Base-by-base conservation (phyloP, 2,329 filamentous ascomycete genomes). In the Emmonsiellopsis sp. region DNA sequence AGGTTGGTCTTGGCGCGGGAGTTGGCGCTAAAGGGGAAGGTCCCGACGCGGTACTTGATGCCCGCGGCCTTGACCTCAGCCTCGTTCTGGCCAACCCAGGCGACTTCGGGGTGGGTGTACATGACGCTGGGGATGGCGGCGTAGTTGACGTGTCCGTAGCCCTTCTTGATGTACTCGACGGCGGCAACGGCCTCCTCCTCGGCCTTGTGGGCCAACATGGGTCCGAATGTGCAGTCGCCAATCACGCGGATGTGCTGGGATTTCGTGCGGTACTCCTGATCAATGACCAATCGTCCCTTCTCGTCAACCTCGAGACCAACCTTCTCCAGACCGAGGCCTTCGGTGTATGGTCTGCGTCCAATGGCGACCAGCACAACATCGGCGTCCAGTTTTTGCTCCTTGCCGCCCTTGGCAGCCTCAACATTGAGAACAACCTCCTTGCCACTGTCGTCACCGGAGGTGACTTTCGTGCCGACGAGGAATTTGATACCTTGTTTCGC, bases 201-300 rank as follows among this genome's bases (percentile, higher is more conserved):
- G 50, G 93, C 93, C 82, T 98, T 98, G 82, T 98, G 93, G 52
- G 93, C 93, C 66, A 98, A 85, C 93, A 98, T 98, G 67, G 91
- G 91, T 8, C 93, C 93, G 71, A 98, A 98, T 46, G 93, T 98
- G 68, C 84, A 88, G 72, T 97, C 93, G 68, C 93, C 93, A 61
- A 97, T 87, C 65, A 92, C 93, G 65, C 93, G 91, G 72, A 98
- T 96, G 77, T 98, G 93, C 47, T 91, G 88, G 62, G 93, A 78
- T 79, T 96, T 97, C 68, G 93, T 98, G 74, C 93, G 90, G 82
- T 95, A 98, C 75, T 98, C 92, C 64, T 91, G 90, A 79, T 98
- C 93, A 69, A 98, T 96, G 65, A 98, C 87, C 58, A 98, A 80
- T 65, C 93, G 89, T 67, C 93, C 93, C 62, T 88, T 87, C 68